Base-by-base conservation (phyloP, 805 yeast species). In the Hanseniaspora occidentalis region DNA sequence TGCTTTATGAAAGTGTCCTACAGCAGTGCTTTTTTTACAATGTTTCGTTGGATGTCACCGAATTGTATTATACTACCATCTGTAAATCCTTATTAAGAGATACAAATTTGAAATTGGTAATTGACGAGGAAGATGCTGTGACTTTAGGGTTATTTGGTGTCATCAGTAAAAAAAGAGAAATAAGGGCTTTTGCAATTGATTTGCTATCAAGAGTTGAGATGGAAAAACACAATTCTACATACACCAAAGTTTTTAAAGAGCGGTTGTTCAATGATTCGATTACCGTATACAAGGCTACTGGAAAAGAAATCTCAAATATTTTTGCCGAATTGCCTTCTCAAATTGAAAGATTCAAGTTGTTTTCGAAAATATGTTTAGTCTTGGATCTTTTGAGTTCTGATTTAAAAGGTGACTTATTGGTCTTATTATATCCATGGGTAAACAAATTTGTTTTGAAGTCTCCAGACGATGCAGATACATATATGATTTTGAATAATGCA, bases 351-450 rank as follows among this genome's bases (percentile, higher is more conserved):
- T 68, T 52, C 63, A 66, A 44, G 65, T 84, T 56, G 71, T 89
- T 51, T 78, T 94, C 46, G 76, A 82, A 58, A 59, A 83, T 58
- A 74, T 92, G 3, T 66, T 73, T 69, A 69, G 75, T 50, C 77
- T 83, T 60, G 75, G 77, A 52, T 69, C 70, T 35, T 79, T 79
- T 39, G 38, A 64, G 69, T 31, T 65, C 66, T 39, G 70, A 70
- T 19, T 71, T 82, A 1, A 70, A 92, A 52, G 73, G 84, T 43
- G 96, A 88, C 55, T 70, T 89, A 10, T 61, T 89, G 42, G 77
- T 92, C 0, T 78, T 88, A 19, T 58, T 92, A 38, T 64, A 84
- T 8, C 96, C 98, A 1, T 92, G 97, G 96, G 75, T 88, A n/a
- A 92, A 83, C 52, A 74, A 79, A 2, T 77, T 88, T 35, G 83